Conservation (phyloP, 345 rosid species). For the Kandelia obovata region DNA sequence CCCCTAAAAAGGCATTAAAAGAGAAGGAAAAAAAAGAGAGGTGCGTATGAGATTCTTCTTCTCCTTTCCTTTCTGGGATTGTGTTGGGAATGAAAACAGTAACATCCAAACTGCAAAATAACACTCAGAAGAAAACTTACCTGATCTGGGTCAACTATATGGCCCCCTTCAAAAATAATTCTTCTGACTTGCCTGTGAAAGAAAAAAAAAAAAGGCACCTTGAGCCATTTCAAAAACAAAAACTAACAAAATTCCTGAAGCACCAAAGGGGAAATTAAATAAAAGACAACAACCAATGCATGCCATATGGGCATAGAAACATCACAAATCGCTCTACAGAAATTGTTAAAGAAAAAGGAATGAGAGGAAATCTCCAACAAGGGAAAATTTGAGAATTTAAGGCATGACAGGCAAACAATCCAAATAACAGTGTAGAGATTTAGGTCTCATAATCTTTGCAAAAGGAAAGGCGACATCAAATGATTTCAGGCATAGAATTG, state of each 20-base stretch:
- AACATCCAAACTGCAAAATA: neutral
- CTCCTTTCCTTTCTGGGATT: too few relatives aligned
- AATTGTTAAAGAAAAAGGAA: too few relatives aligned
- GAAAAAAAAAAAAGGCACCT: neutral
- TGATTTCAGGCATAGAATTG: too few relatives aligned
- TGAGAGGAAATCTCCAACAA: too few relatives aligned
- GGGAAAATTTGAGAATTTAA: too few relatives aligned
- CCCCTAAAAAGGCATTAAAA: slow-evolving; percentile 47
- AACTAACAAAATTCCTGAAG: neutral
- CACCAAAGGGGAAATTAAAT: neutral
- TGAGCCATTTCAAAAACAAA: slow-evolving; percentile 7
- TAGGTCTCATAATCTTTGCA: too few relatives aligned
- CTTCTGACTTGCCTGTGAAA: slow-evolving; percentile 58
- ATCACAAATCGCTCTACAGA: too few relatives aligned
- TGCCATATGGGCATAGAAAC: too few relatives aligned
- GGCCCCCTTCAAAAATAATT: slow-evolving; percentile 81
- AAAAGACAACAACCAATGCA: too few relatives aligned
- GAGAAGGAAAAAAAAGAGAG: neutral
- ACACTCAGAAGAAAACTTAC: slow-evolving; percentile 29
- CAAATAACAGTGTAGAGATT: too few relatives aligned
- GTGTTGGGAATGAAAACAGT: neutral
- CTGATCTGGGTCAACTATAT: slow-evolving; percentile 75
- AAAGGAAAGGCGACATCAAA: too few relatives aligned
- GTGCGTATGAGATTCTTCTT: neutral
- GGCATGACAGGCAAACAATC: too few relatives aligned